Conservation (phyloP, 257 asterid genomes). For the Gynochthodes officinalis region DNA sequence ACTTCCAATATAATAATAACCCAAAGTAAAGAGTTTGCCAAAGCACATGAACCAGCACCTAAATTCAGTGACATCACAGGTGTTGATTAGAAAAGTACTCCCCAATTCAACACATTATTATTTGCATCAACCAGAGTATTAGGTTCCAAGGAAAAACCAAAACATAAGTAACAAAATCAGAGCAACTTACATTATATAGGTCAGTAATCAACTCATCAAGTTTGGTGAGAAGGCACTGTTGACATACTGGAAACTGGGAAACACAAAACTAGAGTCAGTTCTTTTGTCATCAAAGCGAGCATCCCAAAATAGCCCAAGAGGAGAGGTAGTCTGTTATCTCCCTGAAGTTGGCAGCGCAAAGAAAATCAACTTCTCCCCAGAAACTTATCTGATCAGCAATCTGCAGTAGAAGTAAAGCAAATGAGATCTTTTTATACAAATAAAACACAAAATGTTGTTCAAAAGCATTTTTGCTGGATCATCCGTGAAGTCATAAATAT, state of each 20-base stretch:
- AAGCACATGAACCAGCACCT: not conserved
- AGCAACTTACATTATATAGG: constrained; percentile 67
- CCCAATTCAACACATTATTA: not conserved
- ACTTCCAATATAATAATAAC: not conserved
- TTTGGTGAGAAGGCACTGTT: constrained; percentile 97
- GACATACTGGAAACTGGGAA: constrained; percentile 80
- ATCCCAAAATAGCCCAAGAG: not conserved
- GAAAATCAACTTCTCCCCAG: constrained; percentile 81
- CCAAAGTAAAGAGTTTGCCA: no score
- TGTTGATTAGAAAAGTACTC: not conserved
- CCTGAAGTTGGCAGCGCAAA: constrained; percentile 95
- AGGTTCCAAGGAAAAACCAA: not conserved
- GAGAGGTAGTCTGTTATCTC: constrained; percentile 43
- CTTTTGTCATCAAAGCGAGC: not conserved
- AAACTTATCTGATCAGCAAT: constrained; percentile 85
- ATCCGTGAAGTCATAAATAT: not conserved
- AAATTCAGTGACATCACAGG: not conserved
- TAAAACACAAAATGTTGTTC: not conserved
- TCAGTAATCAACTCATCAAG: constrained; percentile 84
- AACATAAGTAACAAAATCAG: not conserved
- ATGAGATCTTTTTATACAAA: not conserved
- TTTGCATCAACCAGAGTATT: no score
- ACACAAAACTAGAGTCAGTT: constrained; percentile 18
- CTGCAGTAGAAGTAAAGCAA: constrained; percentile 32
- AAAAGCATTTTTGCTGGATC: not conserved